Base-by-base conservation (phyloP, 108 stramenopile genomes). In the Schizochytrium sp. region DNA sequence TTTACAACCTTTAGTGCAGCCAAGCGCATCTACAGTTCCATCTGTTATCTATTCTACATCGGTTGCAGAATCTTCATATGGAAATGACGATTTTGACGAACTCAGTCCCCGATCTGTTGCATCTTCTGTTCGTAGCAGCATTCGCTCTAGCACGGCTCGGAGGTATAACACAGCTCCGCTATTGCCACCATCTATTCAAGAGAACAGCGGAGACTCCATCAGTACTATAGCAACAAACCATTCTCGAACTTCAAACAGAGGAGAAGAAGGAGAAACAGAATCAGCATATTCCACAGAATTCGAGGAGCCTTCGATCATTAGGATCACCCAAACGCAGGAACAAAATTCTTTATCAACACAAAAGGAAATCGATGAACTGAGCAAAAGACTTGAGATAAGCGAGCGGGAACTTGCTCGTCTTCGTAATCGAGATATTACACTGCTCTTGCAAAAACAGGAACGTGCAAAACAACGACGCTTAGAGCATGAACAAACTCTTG, bases 1-100 rank as follows among this genome's bases (percentile, higher is more conserved):
- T 28, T 28, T 28, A 28, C 28, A 28, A 28, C 28, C 28, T 28
- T 28, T 28, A 28, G 28, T 28, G 28, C 28, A 69, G 28, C 40
- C 64, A 38, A 69, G 64, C 64, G 64, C 64, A 38, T 69, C 64
- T 0, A 69, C 64, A 44, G 64, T 69, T 7, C 42, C 3, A 8
- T 69, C 64, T 7, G 64, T 60, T 60, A n/a, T n/a, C 28, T 44
- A 15, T 69, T 8, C 12, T 7, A 3, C 15, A 38, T 15, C 12
- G 10, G 64, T 15, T 44, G 12, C 10, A 7, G 64, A 69, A 15
- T 44, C 10, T 69, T 38, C 28, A 28, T 28, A 28, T 28, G 28
- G 28, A 28, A 28, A 69, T 38, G 64, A 69, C 64, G 64, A 69
- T 15, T 69, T 69, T 44, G 64, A 69, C 3, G 64, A 69, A 58